Conservation (phyloP, 2,329 filamentous ascomycete species). For the Diaporthe citrichinensis region DNA sequence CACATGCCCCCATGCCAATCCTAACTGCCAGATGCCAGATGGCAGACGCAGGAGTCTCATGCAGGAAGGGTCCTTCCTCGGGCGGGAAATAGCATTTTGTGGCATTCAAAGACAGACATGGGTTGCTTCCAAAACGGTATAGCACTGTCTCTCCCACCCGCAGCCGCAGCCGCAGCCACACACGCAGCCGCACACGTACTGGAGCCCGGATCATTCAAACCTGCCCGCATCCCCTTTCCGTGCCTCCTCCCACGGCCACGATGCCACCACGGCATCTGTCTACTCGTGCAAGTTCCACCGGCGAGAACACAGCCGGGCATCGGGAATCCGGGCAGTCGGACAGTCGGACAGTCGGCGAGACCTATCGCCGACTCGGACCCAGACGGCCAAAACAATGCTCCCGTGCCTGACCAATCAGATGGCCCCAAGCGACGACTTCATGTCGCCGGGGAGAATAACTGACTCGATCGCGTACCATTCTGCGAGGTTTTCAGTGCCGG, state of each 20-base stretch:
- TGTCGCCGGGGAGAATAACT: slow-evolving; percentile 22
- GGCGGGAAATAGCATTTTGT: slow-evolving; percentile 25
- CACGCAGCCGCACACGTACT: not conserved
- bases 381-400: slow-evolving; percentile 27
- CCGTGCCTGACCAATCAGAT: slow-evolving; percentile 12
- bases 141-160: slow-evolving; percentile 4
- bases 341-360: slow-evolving; percentile 21
- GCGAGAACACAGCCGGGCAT: not conserved
- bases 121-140: slow-evolving; percentile 17
- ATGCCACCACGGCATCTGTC: not conserved
- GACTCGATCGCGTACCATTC: slow-evolving; percentile 31
- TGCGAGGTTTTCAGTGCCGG: slow-evolving; percentile 33
- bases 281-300: not conserved
- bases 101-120: slow-evolving; percentile 14
- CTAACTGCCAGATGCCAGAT: slow-evolving; percentile 26
- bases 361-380: slow-evolving; percentile 26
- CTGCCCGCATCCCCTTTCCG: not conserved
- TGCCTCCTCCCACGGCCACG: not conserved
- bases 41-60: slow-evolving; percentile 26
- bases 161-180: slow-evolving; percentile 26
- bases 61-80: slow-evolving; percentile 30
- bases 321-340: slow-evolving; percentile 3
- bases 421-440: slow-evolving; percentile 25
- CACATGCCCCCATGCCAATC: slow-evolving; percentile 21
- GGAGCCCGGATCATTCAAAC: not conserved